These are phyloP conservation scores for Penicillium sp. DNA, from an alignment of 2,329 filamentous ascomycete species.

Conservation along the genomic window DNA sequence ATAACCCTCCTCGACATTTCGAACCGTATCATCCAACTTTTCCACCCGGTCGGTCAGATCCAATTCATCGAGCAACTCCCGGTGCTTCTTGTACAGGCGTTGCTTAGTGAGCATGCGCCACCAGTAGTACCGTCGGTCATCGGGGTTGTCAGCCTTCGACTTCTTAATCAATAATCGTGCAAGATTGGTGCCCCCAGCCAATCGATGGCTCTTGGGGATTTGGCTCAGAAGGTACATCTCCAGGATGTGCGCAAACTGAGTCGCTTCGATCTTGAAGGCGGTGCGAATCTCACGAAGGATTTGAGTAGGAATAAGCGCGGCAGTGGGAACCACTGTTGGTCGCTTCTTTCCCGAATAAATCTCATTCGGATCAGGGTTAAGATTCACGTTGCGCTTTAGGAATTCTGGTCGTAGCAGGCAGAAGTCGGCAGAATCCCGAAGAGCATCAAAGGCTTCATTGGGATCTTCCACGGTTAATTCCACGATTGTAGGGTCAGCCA, in stretches of 20 bases:
- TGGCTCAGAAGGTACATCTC: slow-evolving; percentile 66
- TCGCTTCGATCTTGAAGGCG: slow-evolving; percentile 61
- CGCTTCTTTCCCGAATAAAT: slow-evolving; percentile 40
- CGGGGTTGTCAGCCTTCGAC: slow-evolving; percentile 52
- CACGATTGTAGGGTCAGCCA: slow-evolving; percentile 68
- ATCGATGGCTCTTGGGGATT: slow-evolving; percentile 56
- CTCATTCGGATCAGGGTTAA: slow-evolving; percentile 50
- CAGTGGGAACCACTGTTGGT: slow-evolving; percentile 51
- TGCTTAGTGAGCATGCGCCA: slow-evolving; percentile 68
- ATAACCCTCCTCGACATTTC: slow-evolving; percentile 63
- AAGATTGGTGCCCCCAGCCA: slow-evolving; percentile 54
- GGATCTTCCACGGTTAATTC: slow-evolving; percentile 96
- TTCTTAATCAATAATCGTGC: slow-evolving; percentile 55
- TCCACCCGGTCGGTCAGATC: slow-evolving; percentile 61
- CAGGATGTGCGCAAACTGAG: slow-evolving; percentile 65
- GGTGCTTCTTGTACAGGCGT: slow-evolving; percentile 64
- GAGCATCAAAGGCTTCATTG: slow-evolving; percentile 69
- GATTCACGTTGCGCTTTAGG: slow-evolving; percentile 51
- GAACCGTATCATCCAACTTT: slow-evolving; percentile 63
- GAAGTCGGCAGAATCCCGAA: slow-evolving; percentile 67
- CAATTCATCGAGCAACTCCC: slow-evolving; percentile 63
- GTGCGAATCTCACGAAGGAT: slow-evolving; percentile 55
- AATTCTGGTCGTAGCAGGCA: slow-evolving; percentile 58
- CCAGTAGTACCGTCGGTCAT: slow-evolving; percentile 66
- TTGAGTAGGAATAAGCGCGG: slow-evolving; percentile 57